Evolutionary conservation across 2,329 filamentous ascomycete genomes (phyloP).

Genomic region (Trichoderma oligosporum): DNA sequence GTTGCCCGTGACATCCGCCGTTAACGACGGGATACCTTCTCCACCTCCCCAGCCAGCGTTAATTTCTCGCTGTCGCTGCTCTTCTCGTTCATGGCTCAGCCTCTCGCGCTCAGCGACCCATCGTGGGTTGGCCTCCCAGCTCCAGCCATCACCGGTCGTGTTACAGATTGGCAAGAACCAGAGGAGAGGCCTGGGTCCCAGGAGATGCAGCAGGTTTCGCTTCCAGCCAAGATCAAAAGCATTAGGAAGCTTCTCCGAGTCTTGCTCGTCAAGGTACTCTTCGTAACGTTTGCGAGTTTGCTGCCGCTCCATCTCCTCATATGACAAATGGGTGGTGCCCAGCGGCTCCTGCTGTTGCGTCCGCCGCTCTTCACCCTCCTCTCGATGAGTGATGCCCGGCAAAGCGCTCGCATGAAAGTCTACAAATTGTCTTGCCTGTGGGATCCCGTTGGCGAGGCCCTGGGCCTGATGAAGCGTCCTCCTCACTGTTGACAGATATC

Average conservation of each 20-base stretch:
- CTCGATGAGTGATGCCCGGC: conserved; percentile 73
- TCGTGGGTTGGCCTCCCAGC: conserved; percentile 78
- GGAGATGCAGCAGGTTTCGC: conserved; percentile 74
- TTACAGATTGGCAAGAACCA: conserved; percentile 82
- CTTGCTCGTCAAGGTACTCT: conserved; percentile 83
- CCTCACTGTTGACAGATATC: conserved; percentile 79
- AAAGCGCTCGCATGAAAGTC: conserved; percentile 80
- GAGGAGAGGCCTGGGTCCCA: conserved; percentile 67
- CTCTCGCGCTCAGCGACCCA: conserved; percentile 71
- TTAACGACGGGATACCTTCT: conserved; percentile 22
- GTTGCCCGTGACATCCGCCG: conserved; percentile 21
- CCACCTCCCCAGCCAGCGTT: conserved; percentile 63
- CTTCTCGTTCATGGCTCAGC: conserved; percentile 54
- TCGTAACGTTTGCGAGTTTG: conserved; percentile 55
- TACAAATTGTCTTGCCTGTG: conserved; percentile 66
- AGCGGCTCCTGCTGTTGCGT: conserved; percentile 19
- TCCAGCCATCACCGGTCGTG: conserved; percentile 89
- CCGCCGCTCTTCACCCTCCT: conserved; percentile 69
- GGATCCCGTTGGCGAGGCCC: conserved; percentile 47
- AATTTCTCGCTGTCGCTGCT: conserved; percentile 60
- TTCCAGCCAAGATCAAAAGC: conserved; percentile 88
- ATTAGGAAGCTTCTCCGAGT: conserved; percentile 82
- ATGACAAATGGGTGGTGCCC: conserved; percentile 44
- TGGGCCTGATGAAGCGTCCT: conserved; percentile 63
- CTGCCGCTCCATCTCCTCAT: conserved; percentile 53